phyloP scores from a whole-genome alignment of 2,329 filamentous ascomycete species.

The Pseudofabraea citricarpa region DNA sequence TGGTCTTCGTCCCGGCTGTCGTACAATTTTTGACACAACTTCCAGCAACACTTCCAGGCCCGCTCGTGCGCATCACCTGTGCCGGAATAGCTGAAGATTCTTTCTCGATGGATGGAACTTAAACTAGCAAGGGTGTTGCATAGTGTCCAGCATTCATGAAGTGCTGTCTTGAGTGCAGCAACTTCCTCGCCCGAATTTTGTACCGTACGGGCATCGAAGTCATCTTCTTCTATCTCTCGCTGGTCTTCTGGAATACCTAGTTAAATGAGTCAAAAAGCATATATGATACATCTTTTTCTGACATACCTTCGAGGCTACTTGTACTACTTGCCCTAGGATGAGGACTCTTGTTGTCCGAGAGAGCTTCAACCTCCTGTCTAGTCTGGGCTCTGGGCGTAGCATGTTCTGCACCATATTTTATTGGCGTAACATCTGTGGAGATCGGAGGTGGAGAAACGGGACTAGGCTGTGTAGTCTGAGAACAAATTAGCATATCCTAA shows the following conservation, averaged over 20 bases:
- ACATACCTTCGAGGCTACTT: constrained; percentile 73
- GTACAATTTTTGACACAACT: constrained; percentile 84
- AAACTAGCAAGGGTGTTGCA: constrained; percentile 86
- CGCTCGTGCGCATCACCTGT: constrained; percentile 76
- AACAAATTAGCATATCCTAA: not conserved
- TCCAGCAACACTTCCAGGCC: constrained; percentile 94
- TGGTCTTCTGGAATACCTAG: constrained; percentile 32
- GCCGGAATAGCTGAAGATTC: constrained; percentile 71
- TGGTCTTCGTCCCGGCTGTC: constrained; percentile 70
- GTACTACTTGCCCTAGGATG: constrained; percentile 60
- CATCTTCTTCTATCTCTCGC: constrained; percentile 49
- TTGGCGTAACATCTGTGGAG: constrained; percentile 67
- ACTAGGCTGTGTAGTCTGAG: constrained; percentile 20
- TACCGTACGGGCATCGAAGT: constrained; percentile 37
- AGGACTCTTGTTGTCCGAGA: constrained; percentile 40
- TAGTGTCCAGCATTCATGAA: constrained; percentile 88
- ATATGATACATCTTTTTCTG: constrained; percentile 5
- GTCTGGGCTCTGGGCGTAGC: constrained; percentile 82
- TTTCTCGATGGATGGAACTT: constrained; percentile 76
- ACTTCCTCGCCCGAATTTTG: constrained; percentile 55
- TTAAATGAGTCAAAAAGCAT: constrained; percentile 18
- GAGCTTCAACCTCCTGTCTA: constrained; percentile 63
- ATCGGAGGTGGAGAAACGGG: constrained; percentile 60
- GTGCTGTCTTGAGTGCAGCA: constrained; percentile 64
- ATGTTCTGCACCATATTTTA: constrained; percentile 60